Evolutionary conservation across 495 filamentous ascomycete species (phyloP).

Genomic region (Lepidopterella palustris): DNA sequence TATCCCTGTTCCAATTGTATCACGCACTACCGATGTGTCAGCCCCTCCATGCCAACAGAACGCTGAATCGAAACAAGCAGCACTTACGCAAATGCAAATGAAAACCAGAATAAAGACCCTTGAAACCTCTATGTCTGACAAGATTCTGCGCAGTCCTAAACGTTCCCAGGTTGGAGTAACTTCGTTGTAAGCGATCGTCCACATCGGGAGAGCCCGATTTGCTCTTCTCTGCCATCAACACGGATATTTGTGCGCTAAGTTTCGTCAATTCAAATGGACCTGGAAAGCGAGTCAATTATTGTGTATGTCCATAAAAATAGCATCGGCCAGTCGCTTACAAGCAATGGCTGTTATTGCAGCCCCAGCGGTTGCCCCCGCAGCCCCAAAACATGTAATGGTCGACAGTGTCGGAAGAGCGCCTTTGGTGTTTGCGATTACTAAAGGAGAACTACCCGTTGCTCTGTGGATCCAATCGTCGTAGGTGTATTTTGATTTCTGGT

Average conservation of each 20-base stretch:
- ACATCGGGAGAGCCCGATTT: slow-evolving; percentile 45
- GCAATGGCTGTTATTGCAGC: slow-evolving; percentile 75
- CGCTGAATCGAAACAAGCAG: neutral
- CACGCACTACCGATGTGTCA: slow-evolving; percentile 50
- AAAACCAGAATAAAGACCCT: slow-evolving; percentile 82
- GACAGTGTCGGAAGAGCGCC: slow-evolving; percentile 63
- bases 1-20: slow-evolving; percentile 80
- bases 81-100: slow-evolving; percentile 68
- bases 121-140: slow-evolving; percentile 66
- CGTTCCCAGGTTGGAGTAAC: slow-evolving; percentile 73
- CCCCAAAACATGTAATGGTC: slow-evolving; percentile 67
- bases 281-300: slow-evolving; percentile 32
- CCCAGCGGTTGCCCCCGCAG: slow-evolving; percentile 72
- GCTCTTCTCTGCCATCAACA: slow-evolving; percentile 67
- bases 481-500: slow-evolving; percentile 73
- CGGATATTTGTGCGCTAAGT: slow-evolving; percentile 79
- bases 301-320: slow-evolving; percentile 1
- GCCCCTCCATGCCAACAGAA: slow-evolving; percentile 6
- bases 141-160: slow-evolving; percentile 73
- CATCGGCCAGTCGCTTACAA: slow-evolving; percentile 51
- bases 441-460: slow-evolving; percentile 61
- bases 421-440: slow-evolving; percentile 61
- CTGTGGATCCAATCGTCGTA: slow-evolving; percentile 59
- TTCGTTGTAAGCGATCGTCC: slow-evolving; percentile 54
- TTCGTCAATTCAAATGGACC: slow-evolving; percentile 94